Evolutionary conservation across 2,329 filamentous ascomycete genomes (phyloP).

Genomic region (Pseudogymnoascus sp.): DNA sequence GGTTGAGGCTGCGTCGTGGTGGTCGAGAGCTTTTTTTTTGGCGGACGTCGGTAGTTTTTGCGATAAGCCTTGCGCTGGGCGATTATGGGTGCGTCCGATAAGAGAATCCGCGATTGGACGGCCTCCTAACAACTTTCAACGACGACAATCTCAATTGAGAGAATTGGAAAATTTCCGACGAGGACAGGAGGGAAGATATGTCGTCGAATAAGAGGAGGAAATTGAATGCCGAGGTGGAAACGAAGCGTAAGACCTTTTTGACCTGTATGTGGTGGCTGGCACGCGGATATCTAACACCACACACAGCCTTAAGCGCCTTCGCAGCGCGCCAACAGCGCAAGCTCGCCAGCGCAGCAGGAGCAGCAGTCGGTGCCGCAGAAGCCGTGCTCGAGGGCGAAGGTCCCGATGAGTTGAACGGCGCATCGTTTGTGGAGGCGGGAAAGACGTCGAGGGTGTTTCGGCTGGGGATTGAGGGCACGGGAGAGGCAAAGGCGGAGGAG

Average conservation of each 20-base stretch:
- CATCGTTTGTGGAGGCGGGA: slow-evolving; percentile 5
- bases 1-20: neutral
- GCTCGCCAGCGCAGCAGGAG: neutral
- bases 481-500: neutral
- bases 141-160: neutral
- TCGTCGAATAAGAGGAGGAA: slow-evolving; percentile 37
- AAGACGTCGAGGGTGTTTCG: neutral
- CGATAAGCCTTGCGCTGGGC: neutral
- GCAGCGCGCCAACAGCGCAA: slow-evolving; percentile 19
- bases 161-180: neutral
- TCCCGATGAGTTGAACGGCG: slow-evolving; percentile 1
- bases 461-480: neutral
- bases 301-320: slow-evolving; percentile 27
- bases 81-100: neutral
- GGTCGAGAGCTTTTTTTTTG: slow-evolving; percentile 7
- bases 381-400: slow-evolving; percentile 35
- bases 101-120: neutral
- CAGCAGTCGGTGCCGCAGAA: slow-evolving; percentile 15
- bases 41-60: slow-evolving; percentile 5
- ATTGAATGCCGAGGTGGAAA: slow-evolving; percentile 30
- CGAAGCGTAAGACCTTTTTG: slow-evolving; percentile 29
- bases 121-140: neutral
- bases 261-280: neutral
- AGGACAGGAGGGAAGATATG: slow-evolving; percentile 14
- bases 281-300: slow-evolving; percentile 15